Evolutionary conservation across 2,329 filamentous ascomycete genomes (phyloP).

Genomic region (Fusarium irregulare): DNA sequence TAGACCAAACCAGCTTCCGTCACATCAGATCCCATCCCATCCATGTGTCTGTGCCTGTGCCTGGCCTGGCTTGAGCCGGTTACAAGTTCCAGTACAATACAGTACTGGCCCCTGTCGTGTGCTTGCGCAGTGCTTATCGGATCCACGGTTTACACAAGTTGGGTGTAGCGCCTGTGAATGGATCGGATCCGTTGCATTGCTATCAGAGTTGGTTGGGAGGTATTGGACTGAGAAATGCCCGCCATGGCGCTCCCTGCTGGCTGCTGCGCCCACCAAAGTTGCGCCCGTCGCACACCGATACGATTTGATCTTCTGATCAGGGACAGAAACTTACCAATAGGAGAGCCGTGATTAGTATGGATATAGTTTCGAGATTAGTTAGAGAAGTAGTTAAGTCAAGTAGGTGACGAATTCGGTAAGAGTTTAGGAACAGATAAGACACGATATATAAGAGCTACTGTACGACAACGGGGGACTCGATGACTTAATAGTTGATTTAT

Average conservation of each 20-base stretch:
- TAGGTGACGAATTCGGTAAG: slow-evolving; percentile 1
- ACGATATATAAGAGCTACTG: slow-evolving; percentile 7
- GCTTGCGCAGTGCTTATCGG: slow-evolving; percentile 31
- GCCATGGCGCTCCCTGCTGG: slow-evolving; percentile 30
- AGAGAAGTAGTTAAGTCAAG: neutral
- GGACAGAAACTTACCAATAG: slow-evolving; percentile 45
- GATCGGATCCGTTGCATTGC: slow-evolving; percentile 26
- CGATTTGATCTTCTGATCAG: slow-evolving; percentile 30
- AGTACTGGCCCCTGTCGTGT: slow-evolving; percentile 6
- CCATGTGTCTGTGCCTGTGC: slow-evolving; percentile 19
- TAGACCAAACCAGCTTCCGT: slow-evolving; percentile 14
- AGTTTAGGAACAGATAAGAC: slow-evolving; percentile 9
- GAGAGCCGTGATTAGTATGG: slow-evolving; percentile 38
- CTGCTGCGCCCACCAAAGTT: slow-evolving; percentile 34
- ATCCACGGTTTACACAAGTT: slow-evolving; percentile 35
- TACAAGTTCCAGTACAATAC: slow-evolving; percentile 4
- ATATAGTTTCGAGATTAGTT: slow-evolving; percentile 18
- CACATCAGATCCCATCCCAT: slow-evolving; percentile 14
- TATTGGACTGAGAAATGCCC: slow-evolving; percentile 19
- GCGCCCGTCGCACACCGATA: slow-evolving; percentile 45
- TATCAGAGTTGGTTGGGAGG: slow-evolving; percentile 38
- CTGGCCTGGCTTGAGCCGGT: slow-evolving; percentile 2
- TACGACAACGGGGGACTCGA: neutral
- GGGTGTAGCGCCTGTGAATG: slow-evolving; percentile 17
- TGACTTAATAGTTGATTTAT: slow-evolving; percentile 28